A percentile compares a stretch with the other conserved stretches of the same genome.
Conservation (phyloP, 2,329 filamentous ascomycete genomes). For the Colletotrichum sidae region DNA sequence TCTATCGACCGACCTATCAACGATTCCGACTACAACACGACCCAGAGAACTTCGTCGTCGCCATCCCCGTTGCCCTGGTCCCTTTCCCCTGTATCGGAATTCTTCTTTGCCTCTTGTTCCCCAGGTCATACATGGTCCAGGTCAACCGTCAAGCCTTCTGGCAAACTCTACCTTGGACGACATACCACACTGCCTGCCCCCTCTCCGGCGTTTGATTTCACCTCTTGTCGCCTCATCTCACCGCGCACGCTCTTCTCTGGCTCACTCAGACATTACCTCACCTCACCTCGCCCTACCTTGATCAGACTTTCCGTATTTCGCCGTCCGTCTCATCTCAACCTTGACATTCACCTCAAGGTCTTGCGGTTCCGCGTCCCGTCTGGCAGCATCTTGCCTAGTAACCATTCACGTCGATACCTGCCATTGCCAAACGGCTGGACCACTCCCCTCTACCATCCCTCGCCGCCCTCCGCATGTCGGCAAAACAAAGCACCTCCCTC, state of each 20-base stretch:
- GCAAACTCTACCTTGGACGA: conserved; percentile 21
- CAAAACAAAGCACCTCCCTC: conserved; percentile 11
- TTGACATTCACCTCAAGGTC: conserved; percentile 1
- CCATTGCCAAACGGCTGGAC: conserved; percentile 22
- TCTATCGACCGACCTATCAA: conserved; percentile 1
- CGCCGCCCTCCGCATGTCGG: conserved; percentile 26
- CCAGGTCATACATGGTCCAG: neutral
- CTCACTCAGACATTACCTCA: neutral
- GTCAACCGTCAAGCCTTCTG: conserved; percentile 7
- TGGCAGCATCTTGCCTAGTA: too few relatives aligned
- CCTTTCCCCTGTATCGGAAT: neutral
- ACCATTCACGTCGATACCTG: too few relatives aligned
- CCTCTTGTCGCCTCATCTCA: conserved; percentile 6
- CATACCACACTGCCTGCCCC: neutral
- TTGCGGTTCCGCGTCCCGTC: neutral
- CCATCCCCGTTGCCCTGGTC: conserved; percentile 6
- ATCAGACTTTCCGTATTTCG: conserved; percentile 20
- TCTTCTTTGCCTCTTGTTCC: too few relatives aligned
- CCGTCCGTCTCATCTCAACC: conserved; percentile 27
- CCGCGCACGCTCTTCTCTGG: neutral
- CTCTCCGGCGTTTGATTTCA: conserved; percentile 9
- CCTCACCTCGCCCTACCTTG: conserved; percentile 6
- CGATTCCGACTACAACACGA: conserved; percentile 13
- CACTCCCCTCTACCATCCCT: conserved; percentile 20
- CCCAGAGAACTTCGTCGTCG: neutral